A percentile compares a stretch with the other conserved stretches of the same genome.
Conservation (phyloP, 768 basidiomycete species). For the Russula abietina region DNA sequence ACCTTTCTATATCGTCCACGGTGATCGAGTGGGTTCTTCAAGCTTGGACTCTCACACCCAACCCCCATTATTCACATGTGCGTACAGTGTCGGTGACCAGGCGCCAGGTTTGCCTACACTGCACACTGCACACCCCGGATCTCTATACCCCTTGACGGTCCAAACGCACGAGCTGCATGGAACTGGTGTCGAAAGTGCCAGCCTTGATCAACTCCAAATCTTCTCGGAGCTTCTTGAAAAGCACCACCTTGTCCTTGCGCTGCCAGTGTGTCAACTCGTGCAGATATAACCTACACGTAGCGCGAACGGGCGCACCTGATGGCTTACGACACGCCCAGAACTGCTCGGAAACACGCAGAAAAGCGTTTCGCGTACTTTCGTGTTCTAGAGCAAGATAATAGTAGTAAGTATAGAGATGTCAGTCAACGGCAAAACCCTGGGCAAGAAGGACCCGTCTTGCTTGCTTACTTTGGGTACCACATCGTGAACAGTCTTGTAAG, state of each 20-base stretch:
- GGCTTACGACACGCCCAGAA: slow-evolving; percentile 65
- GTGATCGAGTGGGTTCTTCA: no score
- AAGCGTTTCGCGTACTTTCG: slow-evolving; percentile 46
- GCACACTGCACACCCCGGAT: no score
- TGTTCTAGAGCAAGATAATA: background rate
- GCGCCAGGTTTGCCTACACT: no score
- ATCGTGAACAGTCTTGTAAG: slow-evolving; percentile 44
- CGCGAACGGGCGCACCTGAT: slow-evolving; percentile 46
- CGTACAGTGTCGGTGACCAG: no score
- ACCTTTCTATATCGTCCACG: no score
- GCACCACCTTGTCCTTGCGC: slow-evolving; percentile 17
- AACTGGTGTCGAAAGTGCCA: slow-evolving; percentile 6
- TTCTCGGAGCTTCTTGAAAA: slow-evolving; percentile 11
- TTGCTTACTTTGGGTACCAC: slow-evolving; percentile 9
- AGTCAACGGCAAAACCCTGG: background rate
- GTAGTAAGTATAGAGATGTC: background rate
- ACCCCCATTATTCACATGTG: no score
- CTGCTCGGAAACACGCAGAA: slow-evolving; percentile 75
- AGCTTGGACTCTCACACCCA: no score
- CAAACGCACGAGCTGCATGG: slow-evolving; percentile 4
- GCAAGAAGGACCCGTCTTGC: background rate
- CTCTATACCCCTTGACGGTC: no score
- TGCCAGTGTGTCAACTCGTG: background rate
- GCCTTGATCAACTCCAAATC: slow-evolving; percentile 5
- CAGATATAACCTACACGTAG: background rate